A percentile compares a stretch with the other conserved stretches of the same genome.
These are phyloP conservation scores for Phytophthora macrochlamydospora DNA, from an alignment of 352 stramenopile species.

Conservation along the genomic window DNA sequence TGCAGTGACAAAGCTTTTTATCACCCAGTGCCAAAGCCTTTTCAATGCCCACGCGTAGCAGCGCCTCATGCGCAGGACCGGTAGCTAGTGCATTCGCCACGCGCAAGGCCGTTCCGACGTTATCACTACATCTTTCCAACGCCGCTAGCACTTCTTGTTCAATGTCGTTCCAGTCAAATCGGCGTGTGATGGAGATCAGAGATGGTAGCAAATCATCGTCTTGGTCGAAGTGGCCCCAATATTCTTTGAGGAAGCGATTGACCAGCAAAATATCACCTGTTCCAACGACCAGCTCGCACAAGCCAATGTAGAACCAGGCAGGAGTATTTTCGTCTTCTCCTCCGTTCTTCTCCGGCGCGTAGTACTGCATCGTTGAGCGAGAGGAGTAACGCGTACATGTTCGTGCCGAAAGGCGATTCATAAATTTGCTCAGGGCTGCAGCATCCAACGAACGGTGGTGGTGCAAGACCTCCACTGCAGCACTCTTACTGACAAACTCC, in stretches of 20 bases:
- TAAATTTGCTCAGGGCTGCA: slow-evolving; percentile 7
- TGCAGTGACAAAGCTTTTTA: neutral
- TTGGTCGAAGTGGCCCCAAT: slow-evolving; percentile 11
- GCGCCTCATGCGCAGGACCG: neutral
- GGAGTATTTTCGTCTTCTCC: neutral
- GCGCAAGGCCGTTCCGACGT: neutral
- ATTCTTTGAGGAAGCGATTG: slow-evolving; percentile 14
- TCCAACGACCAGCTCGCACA: slow-evolving; percentile 14
- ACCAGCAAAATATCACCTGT: slow-evolving; percentile 10
- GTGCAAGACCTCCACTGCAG: slow-evolving; percentile 7
- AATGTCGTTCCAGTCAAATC: slow-evolving; percentile 17
- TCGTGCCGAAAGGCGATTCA: neutral
- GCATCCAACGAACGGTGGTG: slow-evolving; percentile 2
- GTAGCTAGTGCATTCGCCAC: no score
- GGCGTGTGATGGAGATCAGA: slow-evolving; percentile 3
- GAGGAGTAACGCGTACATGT: neutral
- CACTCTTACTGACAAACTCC: slow-evolving; percentile 10
- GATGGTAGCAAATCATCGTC: neutral
- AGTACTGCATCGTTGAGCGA: neutral
- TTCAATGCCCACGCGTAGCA: slow-evolving; percentile 2
- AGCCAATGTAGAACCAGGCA: neutral
- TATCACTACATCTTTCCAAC: neutral
- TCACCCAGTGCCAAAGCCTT: neutral
- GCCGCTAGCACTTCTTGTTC: neutral
- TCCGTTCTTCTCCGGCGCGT: neutral